Base-by-base conservation (phyloP, 2,329 filamentous ascomycete genomes). In the Penicillium janthinellum region DNA sequence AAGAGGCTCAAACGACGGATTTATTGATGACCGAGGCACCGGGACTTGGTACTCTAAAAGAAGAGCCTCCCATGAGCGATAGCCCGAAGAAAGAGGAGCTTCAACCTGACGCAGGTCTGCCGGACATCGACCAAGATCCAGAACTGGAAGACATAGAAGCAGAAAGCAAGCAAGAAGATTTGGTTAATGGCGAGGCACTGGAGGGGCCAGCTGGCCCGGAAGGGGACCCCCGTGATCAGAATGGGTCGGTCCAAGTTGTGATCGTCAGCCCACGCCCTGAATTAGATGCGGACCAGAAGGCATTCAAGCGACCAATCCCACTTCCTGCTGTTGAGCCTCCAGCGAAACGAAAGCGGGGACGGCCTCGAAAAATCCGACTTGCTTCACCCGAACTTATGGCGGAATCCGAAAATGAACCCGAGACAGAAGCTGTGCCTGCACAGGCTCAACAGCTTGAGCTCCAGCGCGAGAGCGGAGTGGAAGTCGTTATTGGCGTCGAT, bases 311-410 rank as follows among this genome's bases (percentile, higher is more conserved):
- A 17, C 38, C 56, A 7, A 54, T 54, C 22, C 54, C 64, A 12
- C 51, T 56, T 17, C 57, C 64, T 12, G 50, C 56, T 37, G 34
- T 56, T 15, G 59, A 67, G n/a, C 56, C 67, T n/a, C 57, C 61
- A 39, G 37, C 54, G 15, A 69, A 69, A 53, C 62, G 64, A 11
- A 60, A 57, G 48, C 57, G 58, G 38, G 64, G 67, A 14, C 56
- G 56, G 17, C 59, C 61, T 7, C 48, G 15, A 34, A 59, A 55
- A n/a, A 39, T 41, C 4, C 22, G 11, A 5, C 20, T 25, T 12
- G 5, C 37, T 4, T 14, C 51, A 20, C 38, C 51, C 5, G 25
- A 25, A 34, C 22, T 25, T 5, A 4, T 57, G n/a, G 28, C 28
- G n/a, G 38, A 15, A 20, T 10, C 54, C 17, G 56, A 55, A 5